Evolutionary conservation across 352 stramenopile species (phyloP), one percentile per base, ranked within the genome.

Genomic region (Phytophthora melonis): DNA sequence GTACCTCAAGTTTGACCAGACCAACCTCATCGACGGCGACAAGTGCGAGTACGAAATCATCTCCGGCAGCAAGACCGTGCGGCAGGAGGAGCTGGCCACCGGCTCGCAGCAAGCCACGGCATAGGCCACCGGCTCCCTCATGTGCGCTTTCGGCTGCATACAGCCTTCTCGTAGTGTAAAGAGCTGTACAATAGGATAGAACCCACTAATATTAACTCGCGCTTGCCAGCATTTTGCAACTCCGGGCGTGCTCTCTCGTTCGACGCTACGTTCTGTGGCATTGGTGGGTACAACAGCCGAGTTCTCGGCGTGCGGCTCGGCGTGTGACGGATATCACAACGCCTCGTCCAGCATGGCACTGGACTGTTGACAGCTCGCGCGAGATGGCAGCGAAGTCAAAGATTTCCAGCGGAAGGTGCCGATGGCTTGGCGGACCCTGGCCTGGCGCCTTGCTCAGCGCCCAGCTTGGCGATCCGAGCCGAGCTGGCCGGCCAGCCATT

Each of bases 1-100:
- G 53, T 94, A 93, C 68, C 79, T 94, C 57, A 94, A 94, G 66
- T 94, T 94, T 58, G 87, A 94, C 74, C 72, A 81, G 45, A 84
- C 77, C 30, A 94, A 94, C 74, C 91, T 90, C 39, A 93, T 94
- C 59, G 82, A 92, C 74, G 84, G 80, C 63, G 84, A 75, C 10
- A 74, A 62, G 49, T 94, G 87, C 75, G 63, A 89, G 70, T 94
- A 94, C 70, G 76, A 92, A 70, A 84, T 94, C 61, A 68, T 92
- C 16, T 80, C 78, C 5, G 87, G 85, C 63, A 83, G 63, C 74
- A 94, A 94, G 81, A 86, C 66, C 5, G 74, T 91, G 58, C 73
- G 70, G n/a, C 49, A 75, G 53, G 64, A 74, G 52, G 58, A 77
- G 49, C 19, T 65, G 19, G 47, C 23, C 1, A 69, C 58, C 65